Evolutionary conservation across 345 rosid species (phyloP), one percentile per base, ranked within the genome.

Genomic region (Ailanthus altissimus): DNA sequence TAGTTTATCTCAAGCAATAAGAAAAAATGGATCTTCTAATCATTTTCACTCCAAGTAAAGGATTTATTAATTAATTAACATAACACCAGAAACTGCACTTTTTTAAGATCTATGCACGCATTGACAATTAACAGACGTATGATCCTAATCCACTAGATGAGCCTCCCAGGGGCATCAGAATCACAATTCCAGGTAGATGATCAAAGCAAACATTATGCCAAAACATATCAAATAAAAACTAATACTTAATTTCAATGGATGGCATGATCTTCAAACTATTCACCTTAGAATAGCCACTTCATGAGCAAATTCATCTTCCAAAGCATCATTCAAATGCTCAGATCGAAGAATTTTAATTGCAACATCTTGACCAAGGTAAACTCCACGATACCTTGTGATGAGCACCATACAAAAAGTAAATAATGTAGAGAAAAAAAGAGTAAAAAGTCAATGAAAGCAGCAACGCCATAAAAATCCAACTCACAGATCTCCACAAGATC

Each of bases 401-500:
- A 77, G 69, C 45, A 59, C 67, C 42, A 76, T 59, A 76, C 26
- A 38, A 53, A 71, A 26, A 23, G 64, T 79, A 61, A 77, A 64
- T 10, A 76, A 59, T 4, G 68, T 40, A 70, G 50, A 25, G 23
- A 53, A 64, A 75, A 20, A 14, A 9, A 76, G 42, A 6, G 20
- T 68, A 16, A 53, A 78, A 84, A 57, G 23, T 40, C 8, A 73
- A 49, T 28, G 18, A 58, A 68, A 70, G 63, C 14, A 78, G 49
- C 68, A 58, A 75, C 21, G 79, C 54, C 12, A 53, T 56, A 69
- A 23, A 75, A 49, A 42, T 67, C 46, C 43, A 79, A 82, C 92
- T 88, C 68, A 91, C 97, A 91, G 65, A 79, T 91, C 94, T 72
- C 93, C 97, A 83, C 88, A 87, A 72, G 91, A 88, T 60, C 93